Conservation (phyloP, 805 yeast genomes). For the Metschnikowia proteae region DNA sequence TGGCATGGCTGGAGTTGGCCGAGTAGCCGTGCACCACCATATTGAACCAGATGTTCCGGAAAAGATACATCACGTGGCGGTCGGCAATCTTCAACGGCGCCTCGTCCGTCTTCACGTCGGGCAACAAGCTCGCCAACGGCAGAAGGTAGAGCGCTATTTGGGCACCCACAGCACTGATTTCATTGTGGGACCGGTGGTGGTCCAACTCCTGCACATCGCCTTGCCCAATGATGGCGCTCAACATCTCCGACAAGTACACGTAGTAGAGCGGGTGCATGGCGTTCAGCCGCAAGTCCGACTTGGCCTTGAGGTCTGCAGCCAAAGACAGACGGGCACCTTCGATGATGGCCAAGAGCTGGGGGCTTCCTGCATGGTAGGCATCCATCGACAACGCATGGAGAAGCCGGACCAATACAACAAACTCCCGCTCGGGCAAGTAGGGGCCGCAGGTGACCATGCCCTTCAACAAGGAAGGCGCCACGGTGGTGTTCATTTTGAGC, state of each 20-base stretch:
- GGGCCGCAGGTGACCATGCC: conserved; percentile 65
- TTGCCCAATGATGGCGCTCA: conserved; percentile 62
- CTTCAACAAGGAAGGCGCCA: conserved; percentile 53
- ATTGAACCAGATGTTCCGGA: conserved; percentile 92
- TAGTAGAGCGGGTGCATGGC: conserved; percentile 41
- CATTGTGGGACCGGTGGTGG: conserved; percentile 75
- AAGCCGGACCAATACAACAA: conserved; percentile 56
- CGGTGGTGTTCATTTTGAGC: conserved; percentile 43
- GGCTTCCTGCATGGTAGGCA: conserved; percentile 43
- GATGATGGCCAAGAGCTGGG: conserved; percentile 36
- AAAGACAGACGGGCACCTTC: conserved; percentile 48
- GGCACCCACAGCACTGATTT: conserved; percentile 64
- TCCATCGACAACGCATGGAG: conserved; percentile 48
- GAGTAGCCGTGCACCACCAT: conserved; percentile 87
- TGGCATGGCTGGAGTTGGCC: conserved; percentile 51
- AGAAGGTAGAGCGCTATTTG: conserved; percentile 60
- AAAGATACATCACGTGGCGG: conserved; percentile 51
- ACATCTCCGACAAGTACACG: conserved; percentile 60
- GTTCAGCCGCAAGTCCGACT: conserved; percentile 18
- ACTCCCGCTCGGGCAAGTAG: conserved; percentile 60
- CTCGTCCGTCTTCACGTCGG: conserved; percentile 44
- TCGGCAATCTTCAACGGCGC: conserved; percentile 43
- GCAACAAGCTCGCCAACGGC: conserved; percentile 75
- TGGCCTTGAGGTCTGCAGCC: conserved; percentile 35
- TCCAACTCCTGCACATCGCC: conserved; percentile 78